Percentiles rank a stretch among this genome's conserved stretches.
Conservation (phyloP, 306 rosid genomes). For the Ormosia semicastrata region DNA sequence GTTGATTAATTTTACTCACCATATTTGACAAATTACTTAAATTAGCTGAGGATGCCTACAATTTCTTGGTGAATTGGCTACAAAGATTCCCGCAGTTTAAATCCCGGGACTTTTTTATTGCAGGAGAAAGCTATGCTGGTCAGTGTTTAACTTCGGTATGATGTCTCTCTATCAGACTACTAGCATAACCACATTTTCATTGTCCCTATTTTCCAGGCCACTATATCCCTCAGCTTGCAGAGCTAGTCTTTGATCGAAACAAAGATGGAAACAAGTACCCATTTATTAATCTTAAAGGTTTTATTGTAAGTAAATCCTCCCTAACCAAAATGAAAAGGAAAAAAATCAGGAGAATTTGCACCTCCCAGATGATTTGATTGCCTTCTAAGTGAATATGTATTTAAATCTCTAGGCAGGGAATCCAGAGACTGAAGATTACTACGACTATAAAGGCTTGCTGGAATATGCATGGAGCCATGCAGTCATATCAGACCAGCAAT, state of each 20-base stretch:
- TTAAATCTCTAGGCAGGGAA: slow-evolving; percentile 44
- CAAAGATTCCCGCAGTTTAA: slow-evolving; percentile 51
- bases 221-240: slow-evolving; percentile 60
- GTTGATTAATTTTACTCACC: not conserved
- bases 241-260: slow-evolving; percentile 51
- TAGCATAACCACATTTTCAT: not conserved
- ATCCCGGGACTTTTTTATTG: slow-evolving; percentile 47
- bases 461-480: slow-evolving; percentile 74
- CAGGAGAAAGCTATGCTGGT: slow-evolving; percentile 70
- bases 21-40: slow-evolving; percentile 21
- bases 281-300: slow-evolving; percentile 53
- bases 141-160: not conserved
- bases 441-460: slow-evolving; percentile 43
- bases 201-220: slow-evolving; percentile 40
- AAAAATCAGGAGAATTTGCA: not conserved
- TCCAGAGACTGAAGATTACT: slow-evolving; percentile 51
- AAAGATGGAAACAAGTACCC: slow-evolving; percentile 36
- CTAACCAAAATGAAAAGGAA: not conserved
- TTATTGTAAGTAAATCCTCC: slow-evolving; percentile 50
- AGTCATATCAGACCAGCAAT: slow-evolving; percentile 50
- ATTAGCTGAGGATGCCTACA: slow-evolving; percentile 59
- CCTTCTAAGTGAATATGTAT: not conserved
- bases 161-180: not conserved
- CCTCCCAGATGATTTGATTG: not conserved
- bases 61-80: slow-evolving; percentile 62